Percentiles rank a stretch among this genome's conserved stretches.
Evolutionary conservation across 768 basidiomycete species (phyloP).

Genomic region (Calocybe cyanea): DNA sequence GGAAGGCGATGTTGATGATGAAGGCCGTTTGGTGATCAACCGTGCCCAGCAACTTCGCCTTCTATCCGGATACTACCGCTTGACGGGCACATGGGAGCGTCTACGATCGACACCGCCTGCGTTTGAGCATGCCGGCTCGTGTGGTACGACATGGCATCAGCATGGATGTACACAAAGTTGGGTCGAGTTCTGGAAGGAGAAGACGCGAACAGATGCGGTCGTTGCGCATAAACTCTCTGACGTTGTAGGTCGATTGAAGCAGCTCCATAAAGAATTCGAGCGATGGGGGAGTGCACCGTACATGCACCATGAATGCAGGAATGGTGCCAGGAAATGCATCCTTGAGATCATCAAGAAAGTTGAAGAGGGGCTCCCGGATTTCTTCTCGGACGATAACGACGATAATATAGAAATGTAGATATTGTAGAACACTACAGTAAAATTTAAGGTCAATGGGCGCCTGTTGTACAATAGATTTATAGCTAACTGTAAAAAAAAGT

Average conservation of each 20-base stretch:
- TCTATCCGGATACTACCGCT: conserved; percentile 66
- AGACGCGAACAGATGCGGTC: conserved; percentile 58
- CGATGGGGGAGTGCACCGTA: conserved; percentile 70
- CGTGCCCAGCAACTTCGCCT: conserved; percentile 60
- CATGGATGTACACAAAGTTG: conserved; percentile 70
- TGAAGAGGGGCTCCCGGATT: conserved; percentile 60
- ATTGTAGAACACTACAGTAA: not conserved
- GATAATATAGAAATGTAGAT: conserved; percentile 4
- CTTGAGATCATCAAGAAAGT: conserved; percentile 51
- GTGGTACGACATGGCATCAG: conserved; percentile 69
- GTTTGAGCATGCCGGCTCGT: conserved; percentile 64
- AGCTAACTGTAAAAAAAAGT: not conserved
- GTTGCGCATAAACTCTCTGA: conserved; percentile 59
- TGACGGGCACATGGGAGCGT: conserved; percentile 63
- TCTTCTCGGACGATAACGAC: conserved; percentile 41
- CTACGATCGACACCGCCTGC: conserved; percentile 51
- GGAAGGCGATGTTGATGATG: conserved; percentile 34
- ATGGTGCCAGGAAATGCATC: conserved; percentile 53
- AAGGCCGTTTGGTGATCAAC: conserved; percentile 50
- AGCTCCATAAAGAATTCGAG: conserved; percentile 65
- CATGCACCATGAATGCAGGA: conserved; percentile 75
- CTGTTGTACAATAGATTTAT: conserved; percentile 1
- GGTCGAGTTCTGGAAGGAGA: conserved; percentile 80
- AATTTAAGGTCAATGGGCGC: not conserved
- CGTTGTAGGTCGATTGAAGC: conserved; percentile 60